Conservation (phyloP, 75 land plant genomes). For the Cupressus sempervirens region DNA sequence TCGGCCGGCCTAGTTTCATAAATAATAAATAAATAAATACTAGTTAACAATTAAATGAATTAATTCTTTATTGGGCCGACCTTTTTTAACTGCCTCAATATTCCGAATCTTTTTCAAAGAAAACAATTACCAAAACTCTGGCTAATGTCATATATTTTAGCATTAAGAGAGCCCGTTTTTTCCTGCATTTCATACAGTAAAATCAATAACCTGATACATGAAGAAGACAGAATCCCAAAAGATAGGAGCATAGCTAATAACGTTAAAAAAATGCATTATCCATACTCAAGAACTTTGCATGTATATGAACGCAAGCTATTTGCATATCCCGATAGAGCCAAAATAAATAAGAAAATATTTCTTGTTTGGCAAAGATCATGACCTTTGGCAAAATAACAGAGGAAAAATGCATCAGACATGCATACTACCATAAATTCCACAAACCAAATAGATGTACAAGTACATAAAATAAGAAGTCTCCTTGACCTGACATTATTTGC, state of each 20-base stretch:
- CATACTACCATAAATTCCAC: background rate
- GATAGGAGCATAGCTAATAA: background rate
- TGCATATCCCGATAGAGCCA: conserved; percentile 2
- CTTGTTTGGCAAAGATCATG: background rate
- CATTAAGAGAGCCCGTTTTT: too few relatives aligned
- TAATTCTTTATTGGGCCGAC: too few relatives aligned
- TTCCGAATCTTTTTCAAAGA: too few relatives aligned
- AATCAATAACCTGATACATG: background rate
- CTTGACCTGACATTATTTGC: background rate
- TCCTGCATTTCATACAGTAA: background rate
- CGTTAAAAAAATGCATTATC: background rate
- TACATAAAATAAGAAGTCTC: conserved; percentile 6
- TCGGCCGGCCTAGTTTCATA: too few relatives aligned
- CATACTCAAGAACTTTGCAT: conserved; percentile 1
- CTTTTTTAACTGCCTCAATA: too few relatives aligned
- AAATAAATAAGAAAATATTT: conserved; percentile 1
- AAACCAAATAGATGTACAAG: conserved; percentile 10
- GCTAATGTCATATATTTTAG: too few relatives aligned
- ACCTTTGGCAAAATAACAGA: background rate
- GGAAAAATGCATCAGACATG: conserved; percentile 3
- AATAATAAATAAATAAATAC: too few relatives aligned
- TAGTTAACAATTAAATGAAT: too few relatives aligned
- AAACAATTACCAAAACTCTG: too few relatives aligned
- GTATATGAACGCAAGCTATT: conserved; percentile 3
- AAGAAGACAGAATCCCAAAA: background rate